Evolutionary conservation across 139 green algal species (phyloP), one percentile per base, ranked within the genome.

Genomic region (Raphidocelis subcapitata): DNA sequence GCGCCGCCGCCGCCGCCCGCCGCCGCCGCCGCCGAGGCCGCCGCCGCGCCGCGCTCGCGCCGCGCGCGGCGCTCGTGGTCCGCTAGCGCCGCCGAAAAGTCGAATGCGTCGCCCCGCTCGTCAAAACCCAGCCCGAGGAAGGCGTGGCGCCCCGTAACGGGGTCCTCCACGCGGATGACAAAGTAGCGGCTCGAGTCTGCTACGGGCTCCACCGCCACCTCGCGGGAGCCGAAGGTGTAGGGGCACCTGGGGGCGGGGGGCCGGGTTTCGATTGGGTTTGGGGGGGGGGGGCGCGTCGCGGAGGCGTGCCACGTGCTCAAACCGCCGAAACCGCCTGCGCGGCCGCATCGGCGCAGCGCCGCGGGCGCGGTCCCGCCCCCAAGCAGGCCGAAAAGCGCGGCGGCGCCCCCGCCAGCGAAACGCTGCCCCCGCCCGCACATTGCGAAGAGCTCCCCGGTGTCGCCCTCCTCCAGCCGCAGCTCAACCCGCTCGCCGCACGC

Each of bases 41-140:
- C 65, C 0, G 75, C 69, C 26, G 55, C 29, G 73, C 54, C 49
- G 59, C 47, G 67, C 41, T 79, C 60, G 21, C 86, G 81, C 47
- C 82, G 86, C 67, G 88, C 77, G 65, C 91, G 85, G 60, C 88
- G 82, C 21, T 76, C 62, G 81, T 89, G 83, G 69, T 72, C 0
- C 26, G 5, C 83, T 69, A 95, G 73, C 1, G 89, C 84, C 12
- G 92, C 89, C n/a, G 90, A 93, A 82, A 97, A 97, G 76, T 95
- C 91, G 69, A 95, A 95, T 0, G 92, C 90, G 18, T 92, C 77
- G 0, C 29, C 67, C 3, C 92, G 72, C 31, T 96, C 88, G 18
- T 62, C 44, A 51, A 97, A 97, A 47, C 83, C 86, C 56, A 97
- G 73, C 2, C 90, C 92, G 36, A 95, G 65, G 76, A 95, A 96